Base-by-base conservation (phyloP, 129 eudicot genomes). In the Flaveria ramosissima region DNA sequence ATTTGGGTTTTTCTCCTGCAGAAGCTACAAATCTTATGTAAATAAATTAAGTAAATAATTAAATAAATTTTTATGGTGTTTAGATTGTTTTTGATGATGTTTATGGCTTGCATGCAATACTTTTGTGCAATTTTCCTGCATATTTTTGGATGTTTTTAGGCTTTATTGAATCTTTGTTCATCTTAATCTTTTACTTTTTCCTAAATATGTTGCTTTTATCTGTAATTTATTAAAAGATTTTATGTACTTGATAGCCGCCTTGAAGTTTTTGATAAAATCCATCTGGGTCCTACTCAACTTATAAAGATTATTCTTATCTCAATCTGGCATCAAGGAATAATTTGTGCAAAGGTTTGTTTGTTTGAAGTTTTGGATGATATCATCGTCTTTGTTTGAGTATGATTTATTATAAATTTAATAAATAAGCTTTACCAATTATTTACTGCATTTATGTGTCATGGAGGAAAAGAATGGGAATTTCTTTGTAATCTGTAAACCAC, bases 21-120 rank as follows among this genome's bases (percentile, higher is more conserved):
- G 13, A 72, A 39, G 4, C 0, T 26, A 11, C 26, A 20, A 61
- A 36, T 46, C 17, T 24, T 48, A 30, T 32, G 19, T 52, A 59
- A 73, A 52, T 48, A 17, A 27, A 24, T 56, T 30, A 20, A 60
- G 15, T 41, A 64, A 30, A 50, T 27, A 65, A 19, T 9, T 51
- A 48, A 23, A 10, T 45, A 45, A 45, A 23, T 77, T 56, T n/a
- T 13, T 61, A 56, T 41, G 41, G 36, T 36, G 10, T 23, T 64
- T 52, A 50, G 78, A 70, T 30, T 73, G 15, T 73, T 73, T 52
- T 79, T 72, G 39, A 78, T 71, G 47, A 20, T 16, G 67, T 67
- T 73, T 67, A 66, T 73, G 71, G 64, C 47, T 78, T 80, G 80
- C 80, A 74, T 80, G 84, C 80, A 80, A 56, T 55, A 7, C 74